Conservation (phyloP, 805 yeast genomes). For the Zygotorulaspora chibaensis region DNA sequence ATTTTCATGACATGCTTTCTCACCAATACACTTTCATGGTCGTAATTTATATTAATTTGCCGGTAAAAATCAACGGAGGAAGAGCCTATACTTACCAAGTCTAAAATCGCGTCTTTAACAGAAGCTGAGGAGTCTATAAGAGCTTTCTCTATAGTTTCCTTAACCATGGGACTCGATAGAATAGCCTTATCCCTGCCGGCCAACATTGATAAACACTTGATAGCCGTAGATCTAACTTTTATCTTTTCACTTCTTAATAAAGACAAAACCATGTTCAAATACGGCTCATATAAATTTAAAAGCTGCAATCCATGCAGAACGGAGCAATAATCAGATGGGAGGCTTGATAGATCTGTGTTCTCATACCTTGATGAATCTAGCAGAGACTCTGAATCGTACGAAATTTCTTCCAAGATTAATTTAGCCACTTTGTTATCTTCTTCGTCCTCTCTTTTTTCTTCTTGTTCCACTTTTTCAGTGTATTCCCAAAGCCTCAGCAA, state of each 20-base stretch:
- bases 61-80: slow-evolving; percentile 42
- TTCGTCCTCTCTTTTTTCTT: neutral
- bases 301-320: slow-evolving; percentile 25
- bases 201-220: slow-evolving; percentile 56
- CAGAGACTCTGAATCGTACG: neutral
- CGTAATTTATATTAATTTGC: slow-evolving; percentile 41
- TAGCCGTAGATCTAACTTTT: slow-evolving; percentile 57
- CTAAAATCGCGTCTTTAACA: slow-evolving; percentile 73
- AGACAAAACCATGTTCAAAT: slow-evolving; percentile 46
- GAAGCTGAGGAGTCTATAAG: slow-evolving; percentile 61
- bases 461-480: slow-evolving; percentile 12
- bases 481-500: slow-evolving; percentile 17
- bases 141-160: slow-evolving; percentile 46
- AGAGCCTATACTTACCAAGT: slow-evolving; percentile 46
- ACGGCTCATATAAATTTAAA: slow-evolving; percentile 45
- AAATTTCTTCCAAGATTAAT: neutral
- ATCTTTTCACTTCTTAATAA: slow-evolving; percentile 47
- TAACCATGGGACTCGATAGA: slow-evolving; percentile 47
- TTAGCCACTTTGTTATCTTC: neutral
- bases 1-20: slow-evolving; percentile 58
- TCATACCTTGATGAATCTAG: neutral
- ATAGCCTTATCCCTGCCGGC: slow-evolving; percentile 51
- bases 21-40: slow-evolving; percentile 61
- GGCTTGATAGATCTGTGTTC: neutral
- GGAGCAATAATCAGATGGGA: slow-evolving; percentile 19